These are phyloP conservation scores for Cyberlindnera veronae DNA, from an alignment of 805 yeast species.

Conservation along the genomic window DNA sequence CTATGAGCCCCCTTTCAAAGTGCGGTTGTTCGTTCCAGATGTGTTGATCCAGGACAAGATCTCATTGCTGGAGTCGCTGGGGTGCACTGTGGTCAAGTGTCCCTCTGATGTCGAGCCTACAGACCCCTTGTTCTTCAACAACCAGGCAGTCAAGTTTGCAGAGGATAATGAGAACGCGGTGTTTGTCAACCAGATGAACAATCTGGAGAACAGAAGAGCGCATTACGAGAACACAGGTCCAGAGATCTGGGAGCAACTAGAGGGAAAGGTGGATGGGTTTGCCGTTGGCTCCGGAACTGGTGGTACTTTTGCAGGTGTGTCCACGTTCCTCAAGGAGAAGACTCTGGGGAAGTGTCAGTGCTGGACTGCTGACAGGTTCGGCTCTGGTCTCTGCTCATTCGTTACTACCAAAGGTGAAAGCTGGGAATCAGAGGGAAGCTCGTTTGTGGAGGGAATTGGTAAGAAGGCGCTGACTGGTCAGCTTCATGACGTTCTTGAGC, in stretches of 20 bases:
- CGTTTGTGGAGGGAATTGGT: constrained; percentile 28
- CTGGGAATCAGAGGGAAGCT: constrained; percentile 25
- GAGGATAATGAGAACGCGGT: constrained; percentile 46
- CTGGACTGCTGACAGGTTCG: constrained; percentile 77
- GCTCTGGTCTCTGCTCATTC: constrained; percentile 54
- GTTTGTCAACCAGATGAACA: constrained; percentile 82
- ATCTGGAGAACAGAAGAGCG: constrained; percentile 65
- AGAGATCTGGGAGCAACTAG: constrained; percentile 64
- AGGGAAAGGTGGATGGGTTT: constrained; percentile 53
- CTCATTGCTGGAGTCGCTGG: constrained; percentile 52
- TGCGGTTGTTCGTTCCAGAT: constrained; percentile 74
- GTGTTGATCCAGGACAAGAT: constrained; percentile 72
- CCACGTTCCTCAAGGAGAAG: constrained; percentile 54
- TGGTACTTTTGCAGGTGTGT: constrained; percentile 77
- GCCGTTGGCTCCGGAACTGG: constrained; percentile 81
- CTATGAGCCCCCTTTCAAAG: constrained; percentile 36
- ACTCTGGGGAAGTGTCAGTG: constrained; percentile 36
- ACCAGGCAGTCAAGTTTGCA: constrained; percentile 30
- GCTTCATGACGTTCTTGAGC: constrained; percentile 16
- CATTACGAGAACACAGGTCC: constrained; percentile 76
- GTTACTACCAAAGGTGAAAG: constrained; percentile 18
- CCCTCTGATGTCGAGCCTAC: constrained; percentile 57
- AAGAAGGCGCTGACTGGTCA: constrained; percentile 24
- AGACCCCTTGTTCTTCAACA: constrained; percentile 41
- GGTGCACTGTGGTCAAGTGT: constrained; percentile 60